phyloP scores from a whole-genome alignment of 768 basidiomycete species.

The Hygrophoropsis aurantiaca region DNA sequence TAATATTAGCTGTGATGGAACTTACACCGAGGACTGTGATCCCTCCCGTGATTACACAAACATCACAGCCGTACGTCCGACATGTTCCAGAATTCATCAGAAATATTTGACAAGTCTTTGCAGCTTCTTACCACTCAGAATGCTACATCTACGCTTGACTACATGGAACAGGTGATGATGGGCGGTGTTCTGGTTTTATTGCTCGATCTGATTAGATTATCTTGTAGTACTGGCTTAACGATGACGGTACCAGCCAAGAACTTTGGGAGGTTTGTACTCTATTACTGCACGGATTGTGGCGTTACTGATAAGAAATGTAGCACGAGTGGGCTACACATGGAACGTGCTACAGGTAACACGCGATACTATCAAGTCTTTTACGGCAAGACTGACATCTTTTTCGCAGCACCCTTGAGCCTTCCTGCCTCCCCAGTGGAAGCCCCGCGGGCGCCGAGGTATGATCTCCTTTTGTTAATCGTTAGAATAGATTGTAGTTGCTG shows the following conservation, averaged over 20 bases:
- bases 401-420: slow-evolving; percentile 53
- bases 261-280: slow-evolving; percentile 62
- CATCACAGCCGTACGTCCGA: slow-evolving; percentile 37
- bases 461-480: not conserved
- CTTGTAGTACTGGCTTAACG: slow-evolving; percentile 61
- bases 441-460: slow-evolving; percentile 58
- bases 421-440: slow-evolving; percentile 62
- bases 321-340: slow-evolving; percentile 76
- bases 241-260: slow-evolving; percentile 54
- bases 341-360: slow-evolving; percentile 41
- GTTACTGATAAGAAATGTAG: slow-evolving; percentile 28
- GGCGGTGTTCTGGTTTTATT: not conserved
- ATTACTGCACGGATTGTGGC: not conserved
- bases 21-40: slow-evolving; percentile 36
- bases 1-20: slow-evolving; percentile 52
- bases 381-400: slow-evolving; percentile 4
- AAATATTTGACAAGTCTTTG: not conserved
- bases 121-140: slow-evolving; percentile 61
- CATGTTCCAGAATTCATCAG: not conserved
- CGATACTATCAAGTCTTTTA: not conserved
- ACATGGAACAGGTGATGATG: slow-evolving; percentile 44
- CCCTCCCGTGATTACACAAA: slow-evolving; percentile 44
- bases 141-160: slow-evolving; percentile 55
- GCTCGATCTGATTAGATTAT: slow-evolving; percentile 22
- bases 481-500: not conserved